Base-by-base conservation (phyloP, 2,329 filamentous ascomycete species). In the Pleomassaria siparia region DNA sequence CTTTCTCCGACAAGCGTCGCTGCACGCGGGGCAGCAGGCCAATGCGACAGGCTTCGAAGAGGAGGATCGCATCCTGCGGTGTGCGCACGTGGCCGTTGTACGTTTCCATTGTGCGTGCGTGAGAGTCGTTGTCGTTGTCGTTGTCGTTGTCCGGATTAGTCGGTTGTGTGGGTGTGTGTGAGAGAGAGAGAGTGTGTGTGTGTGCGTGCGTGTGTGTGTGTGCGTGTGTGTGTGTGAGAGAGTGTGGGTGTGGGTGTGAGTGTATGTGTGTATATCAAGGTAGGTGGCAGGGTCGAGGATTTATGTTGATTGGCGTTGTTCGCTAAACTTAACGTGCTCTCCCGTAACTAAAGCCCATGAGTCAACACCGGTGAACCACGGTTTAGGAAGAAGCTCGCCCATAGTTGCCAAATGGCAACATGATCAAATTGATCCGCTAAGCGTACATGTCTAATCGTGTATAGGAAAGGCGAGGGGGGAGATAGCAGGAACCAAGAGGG, bases 21-120 rank as follows among this genome's bases (percentile, higher is more conserved):
- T 97, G 94, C 5, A 99, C 94, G 57, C 94, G 85, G 24, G 94
- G 94, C 40, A 97, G 77, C 40, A 95, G 78, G 45, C 94, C 94
- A 37, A 96, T 79, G 55, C 92, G 83, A 72, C 92, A 99, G 51
- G 94, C 94, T 74, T 97, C 94, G 68, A 99, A 97, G n/a, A 99
- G 80, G 68, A 96, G 91, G 75, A 99, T 96, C 60, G 94, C 94
- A 74, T 99, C 94, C 64, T 85, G 87, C 30, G 94, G 92, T n/a
- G 91, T 95, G 74, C 91, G 89, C 66, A 99, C 91, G 70, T 89
- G 88, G 53, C 94, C 94, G 76, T 92, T 83, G 69, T 97, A 99
- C 39, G 94, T 99, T 77, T 99, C 94, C 92, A 97, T 97, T 40
- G 52, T n/a, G n/a, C n/a, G n/a, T n/a, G n/a, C n/a, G n/a, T 29